Base-by-base conservation (phyloP, 768 basidiomycete genomes). In the Russula sp. region DNA sequence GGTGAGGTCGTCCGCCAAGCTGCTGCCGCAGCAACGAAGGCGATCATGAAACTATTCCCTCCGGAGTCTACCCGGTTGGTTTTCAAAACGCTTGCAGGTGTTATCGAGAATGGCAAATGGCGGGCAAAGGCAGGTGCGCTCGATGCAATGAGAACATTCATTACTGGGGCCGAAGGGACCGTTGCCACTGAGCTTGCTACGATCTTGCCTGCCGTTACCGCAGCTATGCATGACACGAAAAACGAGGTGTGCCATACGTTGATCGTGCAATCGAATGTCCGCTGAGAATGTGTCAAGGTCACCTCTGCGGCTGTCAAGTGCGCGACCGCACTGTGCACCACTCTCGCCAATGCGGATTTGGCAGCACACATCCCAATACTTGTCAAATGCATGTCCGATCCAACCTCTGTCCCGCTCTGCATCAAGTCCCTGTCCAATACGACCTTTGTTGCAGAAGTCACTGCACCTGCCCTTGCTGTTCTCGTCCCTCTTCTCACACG, bases 401-500 rank as follows among this genome's bases (percentile, higher is more conserved):
- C 96, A 3, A 84, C 87, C 62, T 80, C 90, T 34, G 94, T 97
- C 16, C 84, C 94, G 5, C 85, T 86, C 35, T 96, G 93, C 68
- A 93, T 98, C 81, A 98, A 98, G 77, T 84, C 92, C 20, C 81
- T 98, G 11, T 96, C 95, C 5, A 91, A 85, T 64, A 93, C 93
- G 18, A 98, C 96, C 16, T 98, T 98, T 67, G 96, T 98, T 61
- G 90, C 95, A 56, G 96, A 98, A 76, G 93, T 98, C 67, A 97
- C 89, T 25, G 86, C 93, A 0, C 95, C 96, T n/a, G 93, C 95
- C 11, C 82, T 98, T 35, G 96, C 96, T 16, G 93, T 98, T 66
- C 84, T 98, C 59, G 93, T 95, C 7, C 96, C 96, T 7, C 83
- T 98, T 25, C 79, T 98, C 51, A 79, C 83, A 46, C 92, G 96